Base-by-base conservation (phyloP, 2,329 filamentous ascomycete genomes). In the Claviceps sorghi region DNA sequence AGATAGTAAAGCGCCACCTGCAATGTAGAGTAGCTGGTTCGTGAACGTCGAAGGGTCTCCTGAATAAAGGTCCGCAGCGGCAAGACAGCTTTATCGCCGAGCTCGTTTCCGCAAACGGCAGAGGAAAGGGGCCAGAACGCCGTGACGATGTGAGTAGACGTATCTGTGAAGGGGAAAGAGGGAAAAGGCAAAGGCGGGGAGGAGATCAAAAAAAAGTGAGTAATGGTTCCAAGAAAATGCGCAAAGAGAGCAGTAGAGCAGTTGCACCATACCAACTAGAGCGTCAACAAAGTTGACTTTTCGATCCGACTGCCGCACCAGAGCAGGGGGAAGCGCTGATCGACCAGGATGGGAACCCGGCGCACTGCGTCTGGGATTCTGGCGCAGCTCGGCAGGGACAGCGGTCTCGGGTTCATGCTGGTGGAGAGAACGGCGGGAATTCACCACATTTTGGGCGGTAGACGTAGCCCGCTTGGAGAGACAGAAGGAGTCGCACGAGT, bases 1-100 rank as follows among this genome's bases (percentile, higher is more conserved):
- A 98, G 73, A 67, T 98, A 98, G 69, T 96, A 98, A 56, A 98
- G 75, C 29, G 93, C 91, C 55, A 98, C 93, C 70, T 97, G 93
- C 52, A 98, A 74, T 32, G 93, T 98, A 54, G 91, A 97, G 72
- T 96, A 98, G 72, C 90, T 96, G 44, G 93, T 95, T 62, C 91
- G 84, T 55, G 93, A 98, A 61, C 93, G 83, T 60, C 90, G 86
- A 58, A 98, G 76, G 21, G 93, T 97, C 75, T 97, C 93, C 70
- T 97, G 90, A 62, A 98, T 97, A 67, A 97, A 98, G 51, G 86
- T 95, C 59, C 90, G 86, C 62, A 98, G 76, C 54, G 91, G 90
- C 58, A 98, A 74, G 55, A 96, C 86, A 50, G 85, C 82, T 65
- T 86, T 88, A 64, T 77, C 78, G 54, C 80, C 83, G 57, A 79